A percentile compares a stretch with the other conserved stretches of the same genome.
phyloP scores from a whole-genome alignment of 164 flowering plant genomes.

The Chimonanthus salicifolius region DNA sequence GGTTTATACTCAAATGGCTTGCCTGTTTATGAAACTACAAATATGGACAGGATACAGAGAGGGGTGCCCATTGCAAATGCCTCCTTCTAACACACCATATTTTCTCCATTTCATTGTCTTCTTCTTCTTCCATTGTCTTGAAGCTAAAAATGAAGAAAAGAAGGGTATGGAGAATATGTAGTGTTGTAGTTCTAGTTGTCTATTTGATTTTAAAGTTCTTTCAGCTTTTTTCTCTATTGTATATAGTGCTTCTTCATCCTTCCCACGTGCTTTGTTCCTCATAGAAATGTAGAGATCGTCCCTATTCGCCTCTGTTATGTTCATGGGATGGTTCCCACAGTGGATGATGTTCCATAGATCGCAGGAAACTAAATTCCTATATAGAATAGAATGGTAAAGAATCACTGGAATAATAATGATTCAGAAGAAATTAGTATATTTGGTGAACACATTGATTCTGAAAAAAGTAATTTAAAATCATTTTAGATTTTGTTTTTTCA shows the following conservation, averaged over 20 bases:
- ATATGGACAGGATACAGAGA: constrained; percentile 59
- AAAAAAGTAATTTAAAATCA: too few species aligned
- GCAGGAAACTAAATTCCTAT: too few species aligned
- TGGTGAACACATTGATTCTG: too few species aligned
- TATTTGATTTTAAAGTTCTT: background rate
- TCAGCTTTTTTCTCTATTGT: background rate
- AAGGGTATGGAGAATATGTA: background rate
- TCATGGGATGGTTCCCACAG: background rate
- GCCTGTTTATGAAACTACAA: constrained; percentile 83
- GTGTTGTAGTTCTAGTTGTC: background rate
- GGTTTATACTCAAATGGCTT: constrained; percentile 52
- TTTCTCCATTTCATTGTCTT: background rate
- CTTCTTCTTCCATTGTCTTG: background rate
- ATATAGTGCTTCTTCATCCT: background rate
- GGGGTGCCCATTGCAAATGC: constrained; percentile 5
- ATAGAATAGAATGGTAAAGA: too few species aligned
- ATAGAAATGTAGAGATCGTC: background rate
- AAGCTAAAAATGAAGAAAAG: background rate
- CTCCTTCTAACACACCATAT: background rate
- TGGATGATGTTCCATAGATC: background rate
- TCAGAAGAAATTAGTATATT: too few species aligned
- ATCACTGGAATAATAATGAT: too few species aligned
- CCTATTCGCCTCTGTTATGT: background rate
- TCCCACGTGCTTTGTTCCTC: background rate
- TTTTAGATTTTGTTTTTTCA: too few species aligned